Conservation (phyloP, 345 rosid species). For the Populus davidiana region DNA sequence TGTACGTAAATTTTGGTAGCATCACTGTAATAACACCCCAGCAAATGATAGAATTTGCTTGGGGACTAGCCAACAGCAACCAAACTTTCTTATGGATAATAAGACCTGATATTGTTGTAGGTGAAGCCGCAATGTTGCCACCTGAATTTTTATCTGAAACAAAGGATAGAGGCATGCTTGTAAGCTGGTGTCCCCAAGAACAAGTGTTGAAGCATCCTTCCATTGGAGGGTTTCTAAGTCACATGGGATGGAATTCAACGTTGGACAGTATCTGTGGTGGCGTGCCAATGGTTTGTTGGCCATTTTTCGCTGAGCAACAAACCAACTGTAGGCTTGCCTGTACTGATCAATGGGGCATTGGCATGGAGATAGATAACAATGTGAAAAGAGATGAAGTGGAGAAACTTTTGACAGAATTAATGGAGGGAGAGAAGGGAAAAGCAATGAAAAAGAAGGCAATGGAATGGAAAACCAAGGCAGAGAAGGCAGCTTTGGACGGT, state of each 20-base stretch:
- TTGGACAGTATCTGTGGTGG: conserved; percentile 17
- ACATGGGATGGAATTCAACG: conserved; percentile 34
- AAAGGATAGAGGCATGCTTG: conserved; percentile 14
- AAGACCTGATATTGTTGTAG: conserved; percentile 26
- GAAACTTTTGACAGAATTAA: conserved; percentile 1
- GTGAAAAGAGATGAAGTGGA: conserved; percentile 13
- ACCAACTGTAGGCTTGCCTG: conserved; percentile 23
- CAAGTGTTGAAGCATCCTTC: conserved; percentile 24
- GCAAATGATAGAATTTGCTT: conserved; percentile 27
- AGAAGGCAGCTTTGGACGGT: not conserved
- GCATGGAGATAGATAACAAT: conserved; percentile 20
- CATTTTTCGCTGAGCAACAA: conserved; percentile 23
- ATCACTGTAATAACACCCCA: conserved; percentile 14
- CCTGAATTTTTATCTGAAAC: conserved; percentile 15
- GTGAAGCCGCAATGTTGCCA: conserved; percentile 6
- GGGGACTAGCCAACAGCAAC: conserved; percentile 32
- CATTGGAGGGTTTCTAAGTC: conserved; percentile 23
- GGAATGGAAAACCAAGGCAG: conserved; percentile 4
- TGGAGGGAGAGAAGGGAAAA: conserved; percentile 11
- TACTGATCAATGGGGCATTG: conserved; percentile 14
- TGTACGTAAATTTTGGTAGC: conserved; percentile 30
- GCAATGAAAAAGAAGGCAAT: conserved; percentile 3
- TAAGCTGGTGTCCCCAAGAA: conserved; percentile 29
- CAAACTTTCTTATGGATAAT: conserved; percentile 26
- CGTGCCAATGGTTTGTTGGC: conserved; percentile 24